These are phyloP conservation scores for Aspergillus unguis DNA, from an alignment of 2,329 filamentous ascomycete genomes.

Conservation along the genomic window DNA sequence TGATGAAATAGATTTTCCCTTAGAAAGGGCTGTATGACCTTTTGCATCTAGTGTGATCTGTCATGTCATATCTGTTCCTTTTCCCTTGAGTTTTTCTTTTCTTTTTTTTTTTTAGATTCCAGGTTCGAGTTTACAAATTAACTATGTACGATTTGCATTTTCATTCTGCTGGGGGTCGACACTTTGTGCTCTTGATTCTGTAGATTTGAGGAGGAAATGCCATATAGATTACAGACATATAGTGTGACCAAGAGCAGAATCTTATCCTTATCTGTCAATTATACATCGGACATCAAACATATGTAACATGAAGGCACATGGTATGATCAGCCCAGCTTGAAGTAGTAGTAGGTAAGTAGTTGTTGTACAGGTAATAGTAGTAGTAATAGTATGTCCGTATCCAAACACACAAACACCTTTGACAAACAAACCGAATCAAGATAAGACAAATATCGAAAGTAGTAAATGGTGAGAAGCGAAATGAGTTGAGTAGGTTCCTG, in stretches of 20 bases:
- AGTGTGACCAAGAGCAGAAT: neutral
- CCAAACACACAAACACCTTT: neutral
- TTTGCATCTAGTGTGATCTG: neutral
- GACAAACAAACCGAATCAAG: neutral
- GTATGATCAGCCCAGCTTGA: neutral
- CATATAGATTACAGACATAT: neutral
- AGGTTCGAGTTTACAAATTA: slow-evolving; percentile 5
- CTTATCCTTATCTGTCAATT: neutral
- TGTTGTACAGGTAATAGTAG: too few species aligned
- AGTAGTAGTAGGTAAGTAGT: neutral
- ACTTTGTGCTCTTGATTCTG: too few species aligned
- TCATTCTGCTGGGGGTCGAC: too few species aligned
- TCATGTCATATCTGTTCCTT: too few species aligned
- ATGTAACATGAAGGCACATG: neutral
- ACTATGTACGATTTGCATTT: neutral
- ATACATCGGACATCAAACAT: neutral
- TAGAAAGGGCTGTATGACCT: slow-evolving; percentile 1
- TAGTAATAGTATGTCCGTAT: neutral
- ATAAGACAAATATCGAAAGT: neutral
- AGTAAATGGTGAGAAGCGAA: neutral
- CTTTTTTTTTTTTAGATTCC: slow-evolving; percentile 4
- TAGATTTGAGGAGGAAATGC: too few species aligned
- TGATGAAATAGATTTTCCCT: neutral
- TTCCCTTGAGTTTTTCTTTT: neutral
- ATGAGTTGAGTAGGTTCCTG: neutral